Evolutionary conservation across 495 filamentous ascomycete genomes (phyloP), one percentile per base, ranked within the genome.

Genomic region (Pyrenula massariospora): DNA sequence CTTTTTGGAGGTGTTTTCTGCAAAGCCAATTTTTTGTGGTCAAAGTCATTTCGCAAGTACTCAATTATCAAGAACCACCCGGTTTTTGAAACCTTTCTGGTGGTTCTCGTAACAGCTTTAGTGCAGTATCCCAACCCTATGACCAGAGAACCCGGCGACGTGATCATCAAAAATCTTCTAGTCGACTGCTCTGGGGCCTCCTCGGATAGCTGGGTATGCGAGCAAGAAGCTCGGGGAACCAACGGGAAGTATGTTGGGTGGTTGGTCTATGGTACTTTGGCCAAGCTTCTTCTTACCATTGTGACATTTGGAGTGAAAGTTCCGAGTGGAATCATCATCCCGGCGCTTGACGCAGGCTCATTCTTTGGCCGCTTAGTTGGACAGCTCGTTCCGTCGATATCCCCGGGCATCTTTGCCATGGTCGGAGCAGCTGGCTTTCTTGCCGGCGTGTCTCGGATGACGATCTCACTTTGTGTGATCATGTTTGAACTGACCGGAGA

Each of bases 341-440:
- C 79, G 1, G 76, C 79, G 12, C 73, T 83, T 20, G 77, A 79
- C 53, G 76, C 73, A 10, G 79, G 79, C 10, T 77, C 78, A 10
- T 71, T 83, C 51, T 81, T 79, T 57, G 79, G 78, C 21, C 69
- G 78, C 2, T 70, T 82, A 2, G 60, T 82, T 12, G 78, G 79
- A 3, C 77, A 82, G 63, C 65, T 62, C 25, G 65, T 79, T 22
- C 59, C 66, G 2, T 59, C 61, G 24, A 78, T 77, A 19, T 77
- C 75, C 1, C 77, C 79, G 0, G 79, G 78, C 22, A 80, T 82
- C 55, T 82, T 81, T 60, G 78, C 79, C 59, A 81, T 81, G 76
- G 77, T 81, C 52, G 79, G 79, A n/a, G 75, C 79, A 0, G 77
- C 74, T 2, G 78, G 77, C 1, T 83, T 83, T 62, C 73, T 83